Percentiles rank a stretch among this genome's conserved stretches.
These are phyloP conservation scores for Hemisphaericaspora lyxosophila DNA, from an alignment of 1,139 yeast species.

Conservation along the genomic window DNA sequence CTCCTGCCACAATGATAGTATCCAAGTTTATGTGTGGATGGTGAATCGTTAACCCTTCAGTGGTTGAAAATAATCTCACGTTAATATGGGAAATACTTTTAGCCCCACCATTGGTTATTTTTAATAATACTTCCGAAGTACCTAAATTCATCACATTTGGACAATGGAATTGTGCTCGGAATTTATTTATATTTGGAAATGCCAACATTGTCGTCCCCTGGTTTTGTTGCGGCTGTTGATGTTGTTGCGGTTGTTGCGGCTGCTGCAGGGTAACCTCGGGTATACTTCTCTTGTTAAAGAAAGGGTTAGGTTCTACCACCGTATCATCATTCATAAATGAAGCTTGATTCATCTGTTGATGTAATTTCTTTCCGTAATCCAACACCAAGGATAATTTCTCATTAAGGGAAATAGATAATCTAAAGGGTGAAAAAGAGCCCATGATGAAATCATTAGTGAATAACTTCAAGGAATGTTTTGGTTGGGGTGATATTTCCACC, in stretches of 20 bases:
- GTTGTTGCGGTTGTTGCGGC: background rate
- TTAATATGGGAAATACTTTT: conserved; percentile 15
- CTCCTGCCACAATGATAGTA: conserved; percentile 20
- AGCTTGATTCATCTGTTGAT: conserved; percentile 6
- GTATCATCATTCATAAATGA: conserved; percentile 4
- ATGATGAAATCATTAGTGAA: conserved; percentile 22
- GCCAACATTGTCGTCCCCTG: background rate
- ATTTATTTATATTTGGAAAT: conserved; percentile 20
- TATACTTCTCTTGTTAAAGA: no score
- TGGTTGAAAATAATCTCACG: conserved; percentile 17
- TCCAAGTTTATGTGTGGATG: conserved; percentile 19
- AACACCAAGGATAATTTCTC: conserved; percentile 19
- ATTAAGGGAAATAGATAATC: conserved; percentile 21
- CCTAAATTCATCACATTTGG: conserved; percentile 24
- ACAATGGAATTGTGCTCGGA: conserved; percentile 23
- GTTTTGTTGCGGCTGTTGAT: background rate
- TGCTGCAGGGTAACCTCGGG: no score
- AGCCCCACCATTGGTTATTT: conserved; percentile 21
- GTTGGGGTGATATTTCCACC: conserved; percentile 10
- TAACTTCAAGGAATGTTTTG: conserved; percentile 20
- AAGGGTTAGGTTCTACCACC: background rate
- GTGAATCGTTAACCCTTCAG: conserved; percentile 18
- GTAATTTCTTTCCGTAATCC: conserved; percentile 8
- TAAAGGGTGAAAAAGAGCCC: conserved; percentile 27
- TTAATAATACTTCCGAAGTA: conserved; percentile 19